Conservation (phyloP, 2,329 filamentous ascomycete species). For the Pseudogymnoascus sp. region DNA sequence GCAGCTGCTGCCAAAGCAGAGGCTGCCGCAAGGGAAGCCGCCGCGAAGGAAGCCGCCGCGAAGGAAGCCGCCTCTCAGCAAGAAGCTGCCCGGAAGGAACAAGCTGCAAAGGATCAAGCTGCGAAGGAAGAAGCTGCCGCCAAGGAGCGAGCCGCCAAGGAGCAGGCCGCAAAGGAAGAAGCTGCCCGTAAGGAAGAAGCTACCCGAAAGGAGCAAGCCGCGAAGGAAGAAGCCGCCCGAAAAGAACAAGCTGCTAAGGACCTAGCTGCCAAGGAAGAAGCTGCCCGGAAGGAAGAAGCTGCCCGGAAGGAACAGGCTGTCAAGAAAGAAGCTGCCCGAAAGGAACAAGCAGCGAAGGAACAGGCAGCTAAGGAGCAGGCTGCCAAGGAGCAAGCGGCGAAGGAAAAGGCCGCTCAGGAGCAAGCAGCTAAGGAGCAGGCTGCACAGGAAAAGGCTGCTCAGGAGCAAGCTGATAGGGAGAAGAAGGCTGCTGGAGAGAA, state of each 20-base stretch:
- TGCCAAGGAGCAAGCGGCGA: not conserved
- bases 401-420: not conserved
- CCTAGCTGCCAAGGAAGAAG: not conserved
- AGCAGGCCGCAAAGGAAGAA: not conserved
- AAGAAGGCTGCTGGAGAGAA: not conserved
- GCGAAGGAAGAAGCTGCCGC: not conserved
- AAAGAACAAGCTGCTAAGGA: not conserved
- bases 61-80: not conserved
- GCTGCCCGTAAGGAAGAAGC: not conserved
- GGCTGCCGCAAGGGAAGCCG: not conserved
- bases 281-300: not conserved
- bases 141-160: not conserved
- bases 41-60: not conserved
- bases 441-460: not conserved
- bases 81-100: not conserved
- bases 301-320: not conserved
- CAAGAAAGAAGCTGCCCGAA: not conserved
- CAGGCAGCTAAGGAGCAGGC: not conserved
- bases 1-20: conserved; percentile 3
- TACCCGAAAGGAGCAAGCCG: not conserved
- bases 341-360: not conserved
- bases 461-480: not conserved
- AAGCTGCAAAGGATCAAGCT: not conserved
- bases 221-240: not conserved
- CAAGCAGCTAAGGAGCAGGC: not conserved